Base-by-base conservation (phyloP, 306 rosid species). In the Pyrus betulifolia region DNA sequence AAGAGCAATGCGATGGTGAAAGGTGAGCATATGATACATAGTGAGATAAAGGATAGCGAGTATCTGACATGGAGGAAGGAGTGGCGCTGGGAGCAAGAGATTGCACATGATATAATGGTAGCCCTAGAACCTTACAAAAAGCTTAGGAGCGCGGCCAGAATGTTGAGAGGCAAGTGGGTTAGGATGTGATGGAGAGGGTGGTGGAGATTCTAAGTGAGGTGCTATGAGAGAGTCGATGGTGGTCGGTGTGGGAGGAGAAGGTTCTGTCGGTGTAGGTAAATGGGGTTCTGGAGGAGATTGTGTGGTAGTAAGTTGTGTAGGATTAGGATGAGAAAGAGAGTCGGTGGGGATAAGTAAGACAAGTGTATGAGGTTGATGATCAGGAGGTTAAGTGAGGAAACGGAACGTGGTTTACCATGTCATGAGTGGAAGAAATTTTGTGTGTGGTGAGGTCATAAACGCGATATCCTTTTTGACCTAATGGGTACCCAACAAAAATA, bases 71-170 rank as follows among this genome's bases (percentile, higher is more conserved):
- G 60, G 74, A 69, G 0, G 31, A 69, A 2, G 74, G 45, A 46
- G 35, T 18, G 57, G 23, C 58, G 0, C 21, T 28, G 21, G 57
- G 30, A 18, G 38, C 38, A 33, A 33, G 38, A 6, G 38, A 33
- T 3, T 33, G 4, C 52, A 46, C 52, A 33, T 33, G 38, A 33
- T 33, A 33, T 33, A 33, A 33, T 33, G 38, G 38, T 33, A 33
- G 3, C 18, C 3, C 3, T 12, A 4, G 0, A 10, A 1, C 52
- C 4, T 3, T 0, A 46, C 17, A 4, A 17, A 46, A 46, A 4
- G 52, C 6, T 46, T 2, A 1, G 17, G 0, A 3, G 4, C 0
- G 8, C 1, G 1, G 5, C 33, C 33, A 4, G 33, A 31, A 0
- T 4, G 33, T 0, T 5, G 33, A 31, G 33, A 5, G 33, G 30